Conservation (phyloP, 768 basidiomycete genomes). For the Gymnopilus junonius region DNA sequence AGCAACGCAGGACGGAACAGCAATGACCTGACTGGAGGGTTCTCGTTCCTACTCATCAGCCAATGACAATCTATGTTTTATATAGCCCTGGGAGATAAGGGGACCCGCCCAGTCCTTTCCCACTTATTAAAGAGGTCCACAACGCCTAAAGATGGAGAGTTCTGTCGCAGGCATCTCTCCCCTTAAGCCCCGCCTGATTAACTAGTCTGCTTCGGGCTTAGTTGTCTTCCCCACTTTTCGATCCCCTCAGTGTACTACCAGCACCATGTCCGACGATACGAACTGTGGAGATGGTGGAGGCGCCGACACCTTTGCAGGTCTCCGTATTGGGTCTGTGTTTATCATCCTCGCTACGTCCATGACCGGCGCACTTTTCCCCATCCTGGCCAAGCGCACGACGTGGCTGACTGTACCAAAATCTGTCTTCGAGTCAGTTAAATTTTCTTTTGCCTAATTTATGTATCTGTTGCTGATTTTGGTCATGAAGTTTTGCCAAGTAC, state of each 20-base stretch:
- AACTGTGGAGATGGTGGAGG: slow-evolving; percentile 58
- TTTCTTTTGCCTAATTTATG: neutral
- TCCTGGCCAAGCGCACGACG: slow-evolving; percentile 54
- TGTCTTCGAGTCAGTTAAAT: slow-evolving; percentile 65
- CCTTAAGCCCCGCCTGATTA: neutral
- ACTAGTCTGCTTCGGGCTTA: neutral
- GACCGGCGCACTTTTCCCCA: slow-evolving; percentile 68
- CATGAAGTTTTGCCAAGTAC: neutral
- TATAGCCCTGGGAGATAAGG: slow-evolving; percentile 14
- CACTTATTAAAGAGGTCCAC: slow-evolving; percentile 1
- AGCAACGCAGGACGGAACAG: neutral
- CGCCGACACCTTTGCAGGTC: slow-evolving; percentile 45
- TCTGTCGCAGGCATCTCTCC: neutral
- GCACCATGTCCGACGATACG: slow-evolving; percentile 13
- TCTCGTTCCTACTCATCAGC: neutral
- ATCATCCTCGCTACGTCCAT: slow-evolving; percentile 60
- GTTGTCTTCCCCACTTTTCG: neutral
- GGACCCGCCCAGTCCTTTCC: slow-evolving; percentile 33
- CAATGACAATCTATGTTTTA: neutral
- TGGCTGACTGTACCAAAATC: slow-evolving; percentile 57
- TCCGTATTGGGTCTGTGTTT: slow-evolving; percentile 76
- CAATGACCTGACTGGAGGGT: slow-evolving; percentile 1
- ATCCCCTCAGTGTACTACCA: neutral
- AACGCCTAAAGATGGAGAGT: neutral
- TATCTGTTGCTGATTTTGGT: neutral